Evolutionary conservation across 2,329 filamentous ascomycete species (phyloP).

Genomic region (Colletotrichum magnum): DNA sequence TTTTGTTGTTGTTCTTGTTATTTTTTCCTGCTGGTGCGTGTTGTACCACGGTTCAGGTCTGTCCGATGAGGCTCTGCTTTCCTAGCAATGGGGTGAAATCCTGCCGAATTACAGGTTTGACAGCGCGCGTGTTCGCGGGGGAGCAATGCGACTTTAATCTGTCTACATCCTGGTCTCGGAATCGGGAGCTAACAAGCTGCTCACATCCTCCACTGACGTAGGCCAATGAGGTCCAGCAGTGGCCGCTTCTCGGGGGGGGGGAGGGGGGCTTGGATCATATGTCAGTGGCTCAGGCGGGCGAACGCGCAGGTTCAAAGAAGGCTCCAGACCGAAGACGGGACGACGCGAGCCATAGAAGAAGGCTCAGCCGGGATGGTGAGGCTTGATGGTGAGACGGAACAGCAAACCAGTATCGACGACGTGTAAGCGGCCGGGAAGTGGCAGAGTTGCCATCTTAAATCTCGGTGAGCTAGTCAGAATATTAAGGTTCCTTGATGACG

Average conservation of each 20-base stretch:
- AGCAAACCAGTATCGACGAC: constrained; percentile 1
- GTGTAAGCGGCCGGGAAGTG: not conserved
- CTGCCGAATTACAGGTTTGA: too few relatives aligned
- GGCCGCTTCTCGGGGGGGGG: too few relatives aligned
- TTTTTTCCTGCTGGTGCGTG: not conserved
- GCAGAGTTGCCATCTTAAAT: constrained; percentile 23
- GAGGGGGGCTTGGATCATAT: not conserved
- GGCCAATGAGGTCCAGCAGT: not conserved
- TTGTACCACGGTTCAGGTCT: not conserved
- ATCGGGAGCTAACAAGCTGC: not conserved
- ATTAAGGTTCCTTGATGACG: constrained; percentile 24
- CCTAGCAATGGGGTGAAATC: too few relatives aligned
- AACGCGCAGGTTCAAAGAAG: not conserved
- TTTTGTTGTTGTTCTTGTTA: not conserved
- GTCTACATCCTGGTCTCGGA: not conserved
- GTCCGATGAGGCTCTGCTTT: too few relatives aligned
- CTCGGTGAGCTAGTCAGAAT: not conserved
- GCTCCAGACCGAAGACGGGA: constrained; percentile 25
- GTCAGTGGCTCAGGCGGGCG: not conserved
- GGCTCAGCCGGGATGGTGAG: constrained; percentile 16
- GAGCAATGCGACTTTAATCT: not conserved
- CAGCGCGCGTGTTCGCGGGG: not conserved
- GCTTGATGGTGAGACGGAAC: constrained; percentile 19
- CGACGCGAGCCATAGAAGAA: constrained; percentile 21
- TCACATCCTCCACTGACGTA: constrained; percentile 25